Evolutionary conservation across 208 protist genomes (phyloP).

Genomic region (Crithidia fasciculata): DNA sequence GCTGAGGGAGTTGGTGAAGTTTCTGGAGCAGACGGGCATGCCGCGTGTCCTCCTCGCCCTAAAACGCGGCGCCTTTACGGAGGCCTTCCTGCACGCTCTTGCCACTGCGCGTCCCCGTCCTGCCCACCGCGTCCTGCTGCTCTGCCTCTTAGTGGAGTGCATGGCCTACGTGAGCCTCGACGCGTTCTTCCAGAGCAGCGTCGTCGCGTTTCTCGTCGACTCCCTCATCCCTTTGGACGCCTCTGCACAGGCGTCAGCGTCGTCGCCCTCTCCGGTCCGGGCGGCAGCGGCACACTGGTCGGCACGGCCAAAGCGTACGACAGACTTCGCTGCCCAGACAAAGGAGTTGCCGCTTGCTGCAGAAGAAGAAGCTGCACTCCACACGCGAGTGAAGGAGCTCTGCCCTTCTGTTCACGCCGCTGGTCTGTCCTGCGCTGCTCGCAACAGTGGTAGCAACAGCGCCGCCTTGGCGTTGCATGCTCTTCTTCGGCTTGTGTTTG

Average conservation of each 20-base stretch:
- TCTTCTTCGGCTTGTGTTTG: constrained; percentile 46
- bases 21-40: constrained; percentile 34
- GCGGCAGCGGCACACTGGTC: constrained; percentile 17
- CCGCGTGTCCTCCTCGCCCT: constrained; percentile 49
- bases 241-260: neutral
- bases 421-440: neutral
- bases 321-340: neutral
- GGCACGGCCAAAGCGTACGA: neutral
- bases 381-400: neutral
- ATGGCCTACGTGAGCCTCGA: neutral
- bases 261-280: constrained; percentile 18
- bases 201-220: constrained; percentile 33
- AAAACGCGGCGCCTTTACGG: constrained; percentile 48
- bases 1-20: constrained; percentile 43
- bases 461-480: constrained; percentile 27
- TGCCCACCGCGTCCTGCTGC: neutral
- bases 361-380: neutral
- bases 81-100: constrained; percentile 42
- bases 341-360: neutral
- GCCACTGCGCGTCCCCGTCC: constrained; percentile 14
- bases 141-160: constrained; percentile 12
- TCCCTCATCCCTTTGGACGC: constrained; percentile 8
- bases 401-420: neutral
- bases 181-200: constrained; percentile 18
- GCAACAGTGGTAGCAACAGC: neutral